A percentile compares a stretch with the other conserved stretches of the same genome.
Conservation (phyloP, 169 alveolate species). For the Cryptosporidium xiaoi region DNA sequence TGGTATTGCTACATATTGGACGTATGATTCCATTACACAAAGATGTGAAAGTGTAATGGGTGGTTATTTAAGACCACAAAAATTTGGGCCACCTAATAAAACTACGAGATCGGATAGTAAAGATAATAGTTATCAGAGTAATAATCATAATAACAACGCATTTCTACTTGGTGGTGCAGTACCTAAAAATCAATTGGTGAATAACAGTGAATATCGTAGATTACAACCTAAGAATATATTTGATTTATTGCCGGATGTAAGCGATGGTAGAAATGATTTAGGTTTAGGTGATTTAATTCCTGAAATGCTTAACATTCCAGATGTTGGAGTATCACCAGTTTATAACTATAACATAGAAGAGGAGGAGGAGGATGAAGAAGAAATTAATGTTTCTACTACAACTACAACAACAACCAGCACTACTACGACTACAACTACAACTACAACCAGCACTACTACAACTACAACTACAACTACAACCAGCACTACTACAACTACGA, state of each 20-base stretch:
- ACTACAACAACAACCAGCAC: conserved; percentile 49
- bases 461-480: conserved; percentile 46
- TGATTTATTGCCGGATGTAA: conserved; percentile 18
- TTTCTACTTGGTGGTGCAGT: conserved; percentile 61
- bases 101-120: background rate
- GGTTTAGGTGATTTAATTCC: conserved; percentile 2
- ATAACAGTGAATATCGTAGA: conserved; percentile 10
- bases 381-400: background rate
- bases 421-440: conserved; percentile 35
- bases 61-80: conserved; percentile 67
- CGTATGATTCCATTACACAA: conserved; percentile 64
- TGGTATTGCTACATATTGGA: conserved; percentile 72
- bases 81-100: conserved; percentile 59
- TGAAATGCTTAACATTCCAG: conserved; percentile 18
- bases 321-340: conserved; percentile 55
- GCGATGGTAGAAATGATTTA: background rate
- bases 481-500: conserved; percentile 58
- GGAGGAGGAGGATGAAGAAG: background rate
- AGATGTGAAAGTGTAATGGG: conserved; percentile 73
- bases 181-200: conserved; percentile 4
- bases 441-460: conserved; percentile 32
- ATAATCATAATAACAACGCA: conserved; percentile 3
- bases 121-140: background rate
- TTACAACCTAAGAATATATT: background rate
- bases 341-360: conserved; percentile 10